Conservation (phyloP, 2,329 filamentous ascomycete genomes). For the Calonectria montana region DNA sequence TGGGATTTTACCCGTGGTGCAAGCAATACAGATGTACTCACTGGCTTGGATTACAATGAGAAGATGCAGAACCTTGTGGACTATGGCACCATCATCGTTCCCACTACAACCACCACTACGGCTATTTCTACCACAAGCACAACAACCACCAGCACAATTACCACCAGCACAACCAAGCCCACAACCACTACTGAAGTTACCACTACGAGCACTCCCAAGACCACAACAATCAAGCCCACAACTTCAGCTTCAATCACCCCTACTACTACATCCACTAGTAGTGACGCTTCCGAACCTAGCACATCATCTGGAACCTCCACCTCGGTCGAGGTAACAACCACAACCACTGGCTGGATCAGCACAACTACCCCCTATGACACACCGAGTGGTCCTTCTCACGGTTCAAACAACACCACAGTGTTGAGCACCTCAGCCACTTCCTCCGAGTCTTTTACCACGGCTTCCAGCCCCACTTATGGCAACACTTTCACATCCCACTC, state of each 20-base stretch:
- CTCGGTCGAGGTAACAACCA: not conserved
- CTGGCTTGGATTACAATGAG: constrained; percentile 51
- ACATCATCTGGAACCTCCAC: not conserved
- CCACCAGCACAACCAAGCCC: not conserved
- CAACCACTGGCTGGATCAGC: not conserved
- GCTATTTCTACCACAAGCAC: not conserved
- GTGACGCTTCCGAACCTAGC: not conserved
- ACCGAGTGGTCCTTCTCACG: no score
- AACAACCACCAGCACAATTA: not conserved
- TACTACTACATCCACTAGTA: not conserved
- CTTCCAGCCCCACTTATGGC: not conserved
- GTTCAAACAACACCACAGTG: no score
- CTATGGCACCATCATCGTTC: constrained; percentile 42
- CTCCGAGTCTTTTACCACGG: not conserved
- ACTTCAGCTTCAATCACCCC: constrained; percentile 9
- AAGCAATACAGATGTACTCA: constrained; percentile 39
- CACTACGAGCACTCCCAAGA: constrained; percentile 22
- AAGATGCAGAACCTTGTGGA: constrained; percentile 51
- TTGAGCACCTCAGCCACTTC: not conserved
- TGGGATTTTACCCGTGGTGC: constrained; percentile 56
- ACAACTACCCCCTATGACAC: not conserved
- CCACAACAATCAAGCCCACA: constrained; percentile 13
- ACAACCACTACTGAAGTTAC: not conserved
- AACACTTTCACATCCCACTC: not conserved
- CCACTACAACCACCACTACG: not conserved